Evolutionary conservation across 306 rosid genomes (phyloP), one percentile per base, ranked within the genome.

Genomic region (Glycine latifolia): DNA sequence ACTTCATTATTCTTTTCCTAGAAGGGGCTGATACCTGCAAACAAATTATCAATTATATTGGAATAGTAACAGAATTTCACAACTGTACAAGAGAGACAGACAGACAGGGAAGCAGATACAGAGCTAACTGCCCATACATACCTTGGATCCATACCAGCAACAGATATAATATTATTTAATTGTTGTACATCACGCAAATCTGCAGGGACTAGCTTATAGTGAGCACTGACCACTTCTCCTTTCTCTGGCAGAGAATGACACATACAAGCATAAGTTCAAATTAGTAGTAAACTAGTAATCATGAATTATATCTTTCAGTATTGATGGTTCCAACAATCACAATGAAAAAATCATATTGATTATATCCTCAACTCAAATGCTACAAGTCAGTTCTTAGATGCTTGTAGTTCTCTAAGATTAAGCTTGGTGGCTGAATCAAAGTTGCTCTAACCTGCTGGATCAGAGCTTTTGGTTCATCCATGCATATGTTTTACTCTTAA

Each of bases 71-170:
- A 83, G 12, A 77, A 50, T 62, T 50, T 83, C 55, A 65, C 53
- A 79, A 55, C 26, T 59, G 71, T 6, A 33, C 31, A 13, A 14
- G 33, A 31, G 8, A 66, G 15, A 79, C n/a, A 62, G 16, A 37
- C 11, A 65, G 70, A 77, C 47, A 65, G 6, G 74, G 20, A 62
- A 8, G 13, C 11, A 37, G 70, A 77, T 14, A 69, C 60, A 61
- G 48, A 67, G 77, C 33, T 77, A 81, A 81, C 39, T 70, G 54
- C 55, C 72, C 67, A 71, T 50, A 73, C 86, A 87, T 87, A 96
- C 99, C 98, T 87, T 52, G 88, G 91, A 88, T 96, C 97, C 93
- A 96, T 85, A 79, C 74, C 85, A 80, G 99, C 92, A 85, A 89
- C 81, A 71, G 91, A 59, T 81, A 93, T 82, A 77, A 93, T 79